phyloP scores from a whole-genome alignment of 495 filamentous ascomycete species.

The Pseudoneurospora amorphoporcata region DNA sequence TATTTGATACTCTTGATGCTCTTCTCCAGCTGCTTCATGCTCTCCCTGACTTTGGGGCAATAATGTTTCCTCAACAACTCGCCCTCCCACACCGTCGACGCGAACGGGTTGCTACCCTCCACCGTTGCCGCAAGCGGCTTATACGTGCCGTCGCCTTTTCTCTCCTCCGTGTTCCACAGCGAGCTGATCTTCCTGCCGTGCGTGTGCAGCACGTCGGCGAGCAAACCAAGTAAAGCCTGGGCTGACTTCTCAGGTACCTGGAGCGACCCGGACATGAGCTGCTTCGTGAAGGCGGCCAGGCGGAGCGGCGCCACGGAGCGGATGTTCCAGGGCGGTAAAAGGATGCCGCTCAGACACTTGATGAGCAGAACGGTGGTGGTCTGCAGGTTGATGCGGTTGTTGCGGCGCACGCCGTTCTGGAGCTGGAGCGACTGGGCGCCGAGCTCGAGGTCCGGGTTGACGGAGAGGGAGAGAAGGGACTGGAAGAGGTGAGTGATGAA shows the following conservation, averaged over 20 bases:
- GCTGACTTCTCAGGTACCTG: constrained; percentile 84
- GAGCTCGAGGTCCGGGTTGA: constrained; percentile 79
- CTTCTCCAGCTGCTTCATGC: constrained; percentile 62
- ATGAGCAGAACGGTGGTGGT: constrained; percentile 86
- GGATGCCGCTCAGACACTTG: constrained; percentile 66
- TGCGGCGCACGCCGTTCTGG: constrained; percentile 29
- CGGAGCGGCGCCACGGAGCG: constrained; percentile 60
- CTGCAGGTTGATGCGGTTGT: constrained; percentile 63
- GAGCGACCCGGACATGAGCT: constrained; percentile 67
- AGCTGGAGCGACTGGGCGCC: constrained; percentile 72
- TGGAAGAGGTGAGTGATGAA: constrained; percentile 91
- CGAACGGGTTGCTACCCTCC: constrained; percentile 80
- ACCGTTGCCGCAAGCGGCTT: constrained; percentile 49
- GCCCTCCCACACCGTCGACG: constrained; percentile 85
- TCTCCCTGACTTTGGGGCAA: constrained; percentile 72
- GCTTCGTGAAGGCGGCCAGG: constrained; percentile 88
- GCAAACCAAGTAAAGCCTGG: constrained; percentile 61
- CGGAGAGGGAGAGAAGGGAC: constrained; percentile 61
- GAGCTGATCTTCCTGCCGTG: constrained; percentile 30
- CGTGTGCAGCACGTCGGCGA: constrained; percentile 60
- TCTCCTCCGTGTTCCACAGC: constrained; percentile 56
- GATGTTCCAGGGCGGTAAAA: constrained; percentile 55
- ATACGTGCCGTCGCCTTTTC: constrained; percentile 59
- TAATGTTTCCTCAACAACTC: constrained; percentile 78
- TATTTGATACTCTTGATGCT: constrained; percentile 13